Evolutionary conservation across 2,329 filamentous ascomycete species (phyloP).

Genomic region (Cladosporium sp.): DNA sequence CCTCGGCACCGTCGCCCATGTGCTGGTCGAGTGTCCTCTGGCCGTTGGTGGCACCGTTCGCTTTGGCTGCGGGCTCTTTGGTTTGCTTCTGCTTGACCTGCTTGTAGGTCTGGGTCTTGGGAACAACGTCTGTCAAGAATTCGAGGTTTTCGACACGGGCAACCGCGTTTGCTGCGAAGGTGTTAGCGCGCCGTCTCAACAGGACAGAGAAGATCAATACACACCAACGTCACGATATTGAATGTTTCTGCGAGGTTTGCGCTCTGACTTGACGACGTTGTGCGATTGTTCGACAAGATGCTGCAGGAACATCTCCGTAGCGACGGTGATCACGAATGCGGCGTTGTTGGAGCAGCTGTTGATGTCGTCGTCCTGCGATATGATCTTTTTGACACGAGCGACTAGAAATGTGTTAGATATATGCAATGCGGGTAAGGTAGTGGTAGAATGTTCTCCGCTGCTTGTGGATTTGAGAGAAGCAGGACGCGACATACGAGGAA

Average conservation of each 20-base stretch:
- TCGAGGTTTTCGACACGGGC: constrained; percentile 88
- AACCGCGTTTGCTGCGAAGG: constrained; percentile 68
- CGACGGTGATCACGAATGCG: constrained; percentile 87
- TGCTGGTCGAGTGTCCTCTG: constrained; percentile 19
- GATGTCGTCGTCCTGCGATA: constrained; percentile 81
- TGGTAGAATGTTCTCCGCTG: neutral
- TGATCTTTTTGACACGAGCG: constrained; percentile 92
- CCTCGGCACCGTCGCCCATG: constrained; percentile 14
- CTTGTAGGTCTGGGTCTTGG: constrained; percentile 77
- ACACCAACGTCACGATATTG: constrained; percentile 91
- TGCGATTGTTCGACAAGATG: constrained; percentile 81
- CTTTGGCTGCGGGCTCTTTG: constrained; percentile 19
- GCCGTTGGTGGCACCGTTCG: constrained; percentile 10
- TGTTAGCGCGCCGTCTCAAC: neutral
- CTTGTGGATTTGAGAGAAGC: neutral
- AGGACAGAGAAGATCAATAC: constrained; percentile 21
- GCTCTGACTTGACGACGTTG: constrained; percentile 83
- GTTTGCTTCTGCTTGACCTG: constrained; percentile 61
- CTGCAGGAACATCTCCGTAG: constrained; percentile 94
- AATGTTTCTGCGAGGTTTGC: constrained; percentile 87
- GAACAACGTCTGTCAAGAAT: constrained; percentile 87
- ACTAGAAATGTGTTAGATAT: constrained; percentile 51
- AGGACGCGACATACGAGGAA: constrained; percentile 64
- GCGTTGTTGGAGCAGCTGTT: constrained; percentile 86
- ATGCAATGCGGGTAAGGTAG: constrained; percentile 20